phyloP scores from a whole-genome alignment of 352 stramenopile genomes.

The Phytophthora europaea region DNA sequence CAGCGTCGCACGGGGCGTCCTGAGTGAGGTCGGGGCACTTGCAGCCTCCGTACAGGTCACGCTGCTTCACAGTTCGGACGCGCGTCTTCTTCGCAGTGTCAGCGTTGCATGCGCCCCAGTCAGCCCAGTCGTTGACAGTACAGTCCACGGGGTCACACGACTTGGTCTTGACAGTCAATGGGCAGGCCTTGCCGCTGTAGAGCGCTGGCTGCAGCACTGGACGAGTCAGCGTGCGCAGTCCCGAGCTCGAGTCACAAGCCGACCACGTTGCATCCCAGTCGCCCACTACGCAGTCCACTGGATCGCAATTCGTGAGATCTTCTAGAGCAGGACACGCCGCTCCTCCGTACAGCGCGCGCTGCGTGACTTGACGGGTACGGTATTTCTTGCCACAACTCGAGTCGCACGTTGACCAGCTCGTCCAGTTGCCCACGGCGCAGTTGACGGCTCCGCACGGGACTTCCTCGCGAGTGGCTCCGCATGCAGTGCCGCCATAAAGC shows the following conservation, averaged over 20 bases:
- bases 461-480: conserved; percentile 37
- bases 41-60: conserved; percentile 62
- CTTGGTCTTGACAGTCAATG: conserved; percentile 36
- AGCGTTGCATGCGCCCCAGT: conserved; percentile 41
- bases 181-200: conserved; percentile 53
- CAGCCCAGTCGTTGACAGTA: conserved; percentile 42
- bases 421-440: conserved; percentile 57
- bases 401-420: conserved; percentile 53
- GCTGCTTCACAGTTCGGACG: conserved; percentile 43
- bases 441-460: conserved; percentile 60
- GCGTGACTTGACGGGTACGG: conserved; percentile 40
- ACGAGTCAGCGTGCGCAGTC: conserved; percentile 49
- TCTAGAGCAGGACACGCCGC: conserved; percentile 45
- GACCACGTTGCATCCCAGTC: conserved; percentile 49
- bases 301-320: conserved; percentile 49
- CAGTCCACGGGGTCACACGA: conserved; percentile 70
- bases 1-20: conserved; percentile 46
- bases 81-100: conserved; percentile 47
- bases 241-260: conserved; percentile 40
- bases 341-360: conserved; percentile 46
- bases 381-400: conserved; percentile 50
- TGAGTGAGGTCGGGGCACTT: conserved; percentile 58
- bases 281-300: conserved; percentile 53
- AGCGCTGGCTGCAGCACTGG: conserved; percentile 39
- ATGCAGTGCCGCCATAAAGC: conserved; percentile 52